Base-by-base conservation (phyloP, 352 stramenopile species). In the Globisporangium megalacanthum region DNA sequence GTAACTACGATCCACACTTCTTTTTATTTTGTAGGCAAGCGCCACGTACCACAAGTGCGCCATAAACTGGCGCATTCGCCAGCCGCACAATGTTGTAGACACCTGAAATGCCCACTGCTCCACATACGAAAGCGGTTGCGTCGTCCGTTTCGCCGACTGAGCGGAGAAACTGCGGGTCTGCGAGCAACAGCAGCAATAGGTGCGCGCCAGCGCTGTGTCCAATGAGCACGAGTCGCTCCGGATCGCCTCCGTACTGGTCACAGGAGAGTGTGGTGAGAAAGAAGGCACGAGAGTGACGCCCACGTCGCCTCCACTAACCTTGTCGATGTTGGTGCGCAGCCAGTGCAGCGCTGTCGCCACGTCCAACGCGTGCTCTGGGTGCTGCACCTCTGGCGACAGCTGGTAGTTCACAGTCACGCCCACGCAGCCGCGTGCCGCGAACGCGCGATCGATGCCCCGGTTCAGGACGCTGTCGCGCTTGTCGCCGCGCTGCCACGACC, bases 1-100 rank as follows among this genome's bases (percentile, higher is more conserved):
- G n/a, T n/a, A n/a, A n/a, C n/a, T n/a, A n/a, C n/a, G n/a, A n/a
- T n/a, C n/a, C n/a, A n/a, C n/a, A n/a, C n/a, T n/a, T n/a, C n/a
- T n/a, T n/a, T n/a, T n/a, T n/a, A n/a, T n/a, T n/a, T n/a, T n/a
- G n/a, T n/a, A n/a, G n/a, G n/a, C 33, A 37, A 37, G 33, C 8
- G 33, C 33, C 14, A 31, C 52, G 22, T 48, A 54, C 75, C 46
- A 85, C 76, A 0, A 94, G 53, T 3, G 77, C 60, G 11, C 84
- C 82, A 49, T 91, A 94, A 50, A 94, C 72, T 0, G 75, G 57
- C 3, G 81, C 69, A 54, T 92, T 91, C 4, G 84, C 83, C 19
- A 93, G 68, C 0, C 81, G 79, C 19, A 93, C 81, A 51, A 95
- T 80, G 58, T 95, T 93, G 65, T 95, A 95, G 4, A 93, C 85